phyloP scores from a whole-genome alignment of 31 red algal species.

The Pterothamnion heteromorphum region DNA sequence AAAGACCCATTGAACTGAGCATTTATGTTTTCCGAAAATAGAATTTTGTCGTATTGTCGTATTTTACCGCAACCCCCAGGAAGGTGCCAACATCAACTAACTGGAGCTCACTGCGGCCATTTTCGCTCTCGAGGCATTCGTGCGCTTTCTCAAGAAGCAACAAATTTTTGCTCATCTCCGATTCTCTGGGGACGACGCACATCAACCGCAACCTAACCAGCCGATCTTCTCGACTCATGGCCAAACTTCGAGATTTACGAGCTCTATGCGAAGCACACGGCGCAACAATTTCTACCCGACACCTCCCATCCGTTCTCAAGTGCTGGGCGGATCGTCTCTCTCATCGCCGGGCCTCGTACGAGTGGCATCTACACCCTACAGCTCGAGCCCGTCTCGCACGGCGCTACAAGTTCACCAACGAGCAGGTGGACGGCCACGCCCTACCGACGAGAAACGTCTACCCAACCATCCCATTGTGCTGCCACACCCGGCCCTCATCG shows the following conservation, averaged over 20 bases:
- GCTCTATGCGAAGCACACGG: background rate
- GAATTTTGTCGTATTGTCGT: background rate
- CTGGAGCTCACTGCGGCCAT: constrained; percentile 39
- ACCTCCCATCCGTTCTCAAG: constrained; percentile 29
- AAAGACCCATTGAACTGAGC: too few species aligned
- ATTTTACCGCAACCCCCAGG: background rate
- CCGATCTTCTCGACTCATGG: constrained; percentile 29
- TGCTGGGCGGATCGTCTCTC: background rate
- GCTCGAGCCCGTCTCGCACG: constrained; percentile 21
- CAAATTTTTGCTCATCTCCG: constrained; percentile 1
- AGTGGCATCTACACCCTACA: background rate
- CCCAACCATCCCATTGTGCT: background rate
- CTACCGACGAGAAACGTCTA: background rate
- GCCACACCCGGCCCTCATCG: constrained; percentile 29
- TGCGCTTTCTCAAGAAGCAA: background rate
- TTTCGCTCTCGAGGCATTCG: constrained; percentile 12
- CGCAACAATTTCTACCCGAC: background rate
- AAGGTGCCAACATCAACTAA: constrained; percentile 52
- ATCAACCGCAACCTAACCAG: constrained; percentile 7
- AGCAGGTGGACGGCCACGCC: constrained; percentile 10
- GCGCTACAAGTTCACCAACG: background rate
- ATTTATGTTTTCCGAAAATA: too few species aligned
- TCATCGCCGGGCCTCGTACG: background rate
- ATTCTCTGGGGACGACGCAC: constrained; percentile 39
- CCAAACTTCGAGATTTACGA: background rate